phyloP scores from a whole-genome alignment of 2,329 filamentous ascomycete genomes.

The Cercospora sp. region DNA sequence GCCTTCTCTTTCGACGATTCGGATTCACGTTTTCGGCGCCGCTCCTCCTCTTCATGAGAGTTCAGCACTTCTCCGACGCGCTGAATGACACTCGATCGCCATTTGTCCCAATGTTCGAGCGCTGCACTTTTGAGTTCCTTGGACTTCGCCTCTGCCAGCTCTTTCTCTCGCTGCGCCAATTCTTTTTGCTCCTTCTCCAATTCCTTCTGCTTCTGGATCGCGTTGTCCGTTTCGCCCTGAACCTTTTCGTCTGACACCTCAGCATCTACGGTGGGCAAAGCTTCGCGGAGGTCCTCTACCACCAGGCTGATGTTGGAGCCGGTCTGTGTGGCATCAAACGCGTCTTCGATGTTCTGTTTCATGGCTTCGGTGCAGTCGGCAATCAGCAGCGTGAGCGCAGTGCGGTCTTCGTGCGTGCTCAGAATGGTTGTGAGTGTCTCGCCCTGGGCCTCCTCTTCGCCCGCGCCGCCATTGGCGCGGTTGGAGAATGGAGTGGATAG shows the following conservation, averaged over 20 bases:
- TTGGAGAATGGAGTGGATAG: background rate
- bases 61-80: conserved; percentile 68
- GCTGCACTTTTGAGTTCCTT: conserved; percentile 69
- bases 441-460: conserved; percentile 32
- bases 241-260: conserved; percentile 13
- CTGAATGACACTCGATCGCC: conserved; percentile 69
- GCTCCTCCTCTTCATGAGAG: conserved; percentile 36
- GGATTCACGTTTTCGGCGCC: conserved; percentile 32
- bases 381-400: conserved; percentile 49
- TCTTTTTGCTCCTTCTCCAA: conserved; percentile 34
- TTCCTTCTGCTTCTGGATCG: conserved; percentile 15
- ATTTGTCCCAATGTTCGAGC: conserved; percentile 73
- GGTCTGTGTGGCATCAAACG: conserved; percentile 43
- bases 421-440: conserved; percentile 49
- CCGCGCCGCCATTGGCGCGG: conserved; percentile 3
- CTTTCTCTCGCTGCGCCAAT: conserved; percentile 47
- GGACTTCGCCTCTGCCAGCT: conserved; percentile 54
- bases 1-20: background rate
- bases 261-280: conserved; percentile 33
- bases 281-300: conserved; percentile 7
- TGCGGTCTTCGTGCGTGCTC: conserved; percentile 43
- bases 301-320: conserved; percentile 33
- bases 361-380: conserved; percentile 49
- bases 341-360: conserved; percentile 46
- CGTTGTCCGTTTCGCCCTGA: conserved; percentile 6